Percentiles rank a stretch among this genome's conserved stretches.
Conservation (phyloP, 1,284 basidiomycete genomes). For the Inonotus obliquus region DNA sequence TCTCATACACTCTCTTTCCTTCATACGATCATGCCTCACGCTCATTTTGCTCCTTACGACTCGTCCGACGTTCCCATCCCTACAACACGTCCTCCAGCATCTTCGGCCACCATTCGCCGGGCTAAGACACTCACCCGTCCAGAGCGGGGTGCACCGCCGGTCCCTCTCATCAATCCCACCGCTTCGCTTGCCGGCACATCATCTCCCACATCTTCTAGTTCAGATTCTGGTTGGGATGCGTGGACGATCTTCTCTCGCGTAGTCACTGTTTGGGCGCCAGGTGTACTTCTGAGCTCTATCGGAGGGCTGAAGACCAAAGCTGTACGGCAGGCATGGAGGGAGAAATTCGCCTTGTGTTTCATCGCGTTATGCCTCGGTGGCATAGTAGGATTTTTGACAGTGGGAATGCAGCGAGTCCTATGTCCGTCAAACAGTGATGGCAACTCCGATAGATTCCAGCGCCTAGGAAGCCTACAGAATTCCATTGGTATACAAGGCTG, state of each 20-base stretch:
- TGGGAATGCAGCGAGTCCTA: conserved; percentile 89
- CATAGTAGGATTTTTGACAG: conserved; percentile 87
- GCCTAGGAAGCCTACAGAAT: conserved; percentile 52
- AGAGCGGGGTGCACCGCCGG: conserved; percentile 89
- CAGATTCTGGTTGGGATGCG: conserved; percentile 49
- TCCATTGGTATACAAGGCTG: conserved; percentile 77
- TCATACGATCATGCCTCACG: conserved; percentile 42
- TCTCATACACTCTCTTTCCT: conserved; percentile 21
- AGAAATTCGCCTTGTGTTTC: conserved; percentile 92
- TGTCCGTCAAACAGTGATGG: conserved; percentile 70
- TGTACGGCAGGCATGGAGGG: conserved; percentile 91
- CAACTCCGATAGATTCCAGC: conserved; percentile 60
- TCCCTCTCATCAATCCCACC: conserved; percentile 86
- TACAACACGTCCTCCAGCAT: conserved; percentile 52
- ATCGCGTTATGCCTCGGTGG: conserved; percentile 79
- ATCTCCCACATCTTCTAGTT: conserved; percentile 27
- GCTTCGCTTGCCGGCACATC: conserved; percentile 37
- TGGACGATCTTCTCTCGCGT: conserved; percentile 83
- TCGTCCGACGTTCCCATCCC: conserved; percentile 64
- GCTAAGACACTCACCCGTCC: conserved; percentile 96
- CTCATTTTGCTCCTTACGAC: conserved; percentile 54
- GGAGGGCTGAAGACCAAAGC: conserved; percentile 80
- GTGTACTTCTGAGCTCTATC: conserved; percentile 64
- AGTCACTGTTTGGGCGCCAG: conserved; percentile 90
- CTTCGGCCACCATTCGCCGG: conserved; percentile 60